phyloP scores from a whole-genome alignment of 495 filamentous ascomycete genomes.

The Hypoxylon fuscum region DNA sequence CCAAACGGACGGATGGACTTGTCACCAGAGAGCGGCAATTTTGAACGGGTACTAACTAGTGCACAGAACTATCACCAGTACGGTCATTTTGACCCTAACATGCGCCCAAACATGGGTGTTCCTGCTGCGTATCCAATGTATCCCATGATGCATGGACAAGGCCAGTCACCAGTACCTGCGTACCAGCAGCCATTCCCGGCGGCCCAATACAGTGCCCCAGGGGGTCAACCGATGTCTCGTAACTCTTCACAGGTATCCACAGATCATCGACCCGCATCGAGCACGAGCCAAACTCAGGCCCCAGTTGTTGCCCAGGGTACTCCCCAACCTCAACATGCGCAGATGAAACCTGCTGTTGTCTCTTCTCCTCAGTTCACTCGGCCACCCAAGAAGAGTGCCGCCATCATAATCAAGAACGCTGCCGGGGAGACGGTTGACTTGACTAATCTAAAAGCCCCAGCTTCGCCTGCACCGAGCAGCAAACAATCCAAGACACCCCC shows the following conservation, averaged over 20 bases:
- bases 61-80: constrained; percentile 60
- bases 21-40: constrained; percentile 72
- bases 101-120: constrained; percentile 43
- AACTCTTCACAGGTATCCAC: constrained; percentile 80
- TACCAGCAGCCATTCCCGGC: constrained; percentile 62
- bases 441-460: constrained; percentile 47
- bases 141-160: constrained; percentile 59
- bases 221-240: constrained; percentile 78
- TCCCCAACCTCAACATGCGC: constrained; percentile 61
- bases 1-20: constrained; percentile 59
- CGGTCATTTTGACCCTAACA: constrained; percentile 40
- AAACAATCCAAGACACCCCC: constrained; percentile 64
- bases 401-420: constrained; percentile 80
- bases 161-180: constrained; percentile 54
- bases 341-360: constrained; percentile 66
- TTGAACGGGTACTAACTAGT: constrained; percentile 78
- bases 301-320: constrained; percentile 58
- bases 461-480: constrained; percentile 57
- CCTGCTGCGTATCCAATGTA: constrained; percentile 58
- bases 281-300: constrained; percentile 69
- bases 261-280: constrained; percentile 79
- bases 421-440: constrained; percentile 68
- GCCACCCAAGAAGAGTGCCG: constrained; percentile 69
- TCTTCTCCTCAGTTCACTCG: constrained; percentile 68
- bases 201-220: constrained; percentile 61